Evolutionary conservation across 75 land plant species (phyloP).

Genomic region (Isoetes taiwanensis): DNA sequence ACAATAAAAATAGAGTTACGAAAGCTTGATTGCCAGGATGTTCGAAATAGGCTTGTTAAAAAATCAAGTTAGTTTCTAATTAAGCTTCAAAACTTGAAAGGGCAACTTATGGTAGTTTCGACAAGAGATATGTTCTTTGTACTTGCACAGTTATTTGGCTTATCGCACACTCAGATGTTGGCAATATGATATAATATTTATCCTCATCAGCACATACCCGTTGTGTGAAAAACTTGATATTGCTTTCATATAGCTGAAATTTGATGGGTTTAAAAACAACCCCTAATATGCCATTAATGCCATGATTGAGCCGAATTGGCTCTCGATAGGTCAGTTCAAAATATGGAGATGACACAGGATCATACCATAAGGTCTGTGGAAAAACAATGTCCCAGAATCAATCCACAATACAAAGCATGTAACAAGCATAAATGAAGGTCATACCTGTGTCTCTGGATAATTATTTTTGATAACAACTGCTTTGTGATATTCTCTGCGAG

Average conservation of each 20-base stretch:
- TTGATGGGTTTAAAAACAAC: constrained; percentile 18
- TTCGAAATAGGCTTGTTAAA: background rate
- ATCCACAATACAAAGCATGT: background rate
- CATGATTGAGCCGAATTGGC: constrained; percentile 19
- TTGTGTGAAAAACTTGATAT: constrained; percentile 13
- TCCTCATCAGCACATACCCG: constrained; percentile 11
- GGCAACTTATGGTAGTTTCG: background rate
- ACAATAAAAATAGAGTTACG: too few species aligned
- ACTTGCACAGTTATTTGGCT: too few species aligned
- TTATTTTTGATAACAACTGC: background rate
- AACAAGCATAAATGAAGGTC: background rate
- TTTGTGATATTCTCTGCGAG: constrained; percentile 10
- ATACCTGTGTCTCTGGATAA: background rate
- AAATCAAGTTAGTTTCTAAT: background rate
- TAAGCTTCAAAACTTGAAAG: background rate
- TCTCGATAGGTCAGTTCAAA: constrained; percentile 19
- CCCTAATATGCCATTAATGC: constrained; percentile 16
- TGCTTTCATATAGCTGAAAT: constrained; percentile 11
- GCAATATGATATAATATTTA: background rate
- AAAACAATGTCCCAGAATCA: background rate
- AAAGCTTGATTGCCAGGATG: background rate
- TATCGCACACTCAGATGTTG: background rate
- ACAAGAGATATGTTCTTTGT: background rate
- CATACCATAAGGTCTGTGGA: constrained; percentile 16
- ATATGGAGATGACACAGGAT: constrained; percentile 14